Evolutionary conservation across 1,139 yeast genomes (phyloP).

Genomic region (Taphrina communis): DNA sequence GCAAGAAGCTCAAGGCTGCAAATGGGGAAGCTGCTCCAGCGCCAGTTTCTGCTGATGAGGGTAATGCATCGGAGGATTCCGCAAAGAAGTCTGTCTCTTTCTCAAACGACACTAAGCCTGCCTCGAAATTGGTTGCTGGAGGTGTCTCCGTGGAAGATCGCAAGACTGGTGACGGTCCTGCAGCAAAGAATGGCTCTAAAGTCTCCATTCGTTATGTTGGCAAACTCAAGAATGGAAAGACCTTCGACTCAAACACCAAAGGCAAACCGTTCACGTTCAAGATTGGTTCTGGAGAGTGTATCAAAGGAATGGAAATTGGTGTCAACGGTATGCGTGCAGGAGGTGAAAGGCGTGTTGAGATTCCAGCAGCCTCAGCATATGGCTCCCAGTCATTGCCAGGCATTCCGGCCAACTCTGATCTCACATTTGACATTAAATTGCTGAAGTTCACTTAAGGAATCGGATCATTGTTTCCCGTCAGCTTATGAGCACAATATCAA

Average conservation of each 20-base stretch:
- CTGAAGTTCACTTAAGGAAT: constrained; percentile 57
- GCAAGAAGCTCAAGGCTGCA: constrained; percentile 49
- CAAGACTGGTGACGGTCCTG: constrained; percentile 82
- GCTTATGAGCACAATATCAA: not conserved
- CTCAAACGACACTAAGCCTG: constrained; percentile 62
- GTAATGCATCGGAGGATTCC: constrained; percentile 50
- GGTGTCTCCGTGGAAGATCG: constrained; percentile 95
- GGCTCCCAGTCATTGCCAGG: constrained; percentile 93
- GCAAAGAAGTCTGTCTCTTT: constrained; percentile 80
- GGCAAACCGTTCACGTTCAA: constrained; percentile 94
- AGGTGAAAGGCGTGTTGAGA: constrained; percentile 96
- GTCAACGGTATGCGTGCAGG: constrained; percentile 98
- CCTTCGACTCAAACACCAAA: constrained; percentile 93
- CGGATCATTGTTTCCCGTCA: not conserved
- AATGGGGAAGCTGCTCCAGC: constrained; percentile 47
- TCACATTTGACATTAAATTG: constrained; percentile 93
- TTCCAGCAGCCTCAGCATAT: constrained; percentile 96
- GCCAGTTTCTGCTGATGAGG: constrained; percentile 44
- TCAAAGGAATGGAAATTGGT: constrained; percentile 98
- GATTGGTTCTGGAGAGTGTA: constrained; percentile 97
- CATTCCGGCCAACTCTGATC: constrained; percentile 94
- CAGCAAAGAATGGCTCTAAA: constrained; percentile 85
- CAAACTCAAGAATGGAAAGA: constrained; percentile 93
- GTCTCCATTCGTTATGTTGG: constrained; percentile 98
- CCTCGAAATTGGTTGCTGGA: constrained; percentile 72